These are phyloP conservation scores for Talaromyces borbonicus DNA, from an alignment of 495 filamentous ascomycete species.

Conservation along the genomic window DNA sequence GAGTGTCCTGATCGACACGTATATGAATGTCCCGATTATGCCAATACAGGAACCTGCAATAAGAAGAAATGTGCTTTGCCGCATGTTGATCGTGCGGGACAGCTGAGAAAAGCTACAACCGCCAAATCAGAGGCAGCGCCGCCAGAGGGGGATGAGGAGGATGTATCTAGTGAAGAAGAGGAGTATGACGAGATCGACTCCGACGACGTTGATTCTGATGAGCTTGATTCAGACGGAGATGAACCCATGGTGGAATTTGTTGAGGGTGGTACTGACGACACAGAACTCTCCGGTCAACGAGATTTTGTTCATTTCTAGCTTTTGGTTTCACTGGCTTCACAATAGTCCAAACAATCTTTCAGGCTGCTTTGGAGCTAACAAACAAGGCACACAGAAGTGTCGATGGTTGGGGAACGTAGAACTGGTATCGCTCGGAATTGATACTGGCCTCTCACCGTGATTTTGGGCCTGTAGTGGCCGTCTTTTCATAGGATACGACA, in stretches of 20 bases:
- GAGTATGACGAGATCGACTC: constrained; percentile 63
- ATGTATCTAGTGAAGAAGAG: constrained; percentile 79
- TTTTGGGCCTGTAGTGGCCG: no score
- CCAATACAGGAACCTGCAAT: constrained; percentile 78
- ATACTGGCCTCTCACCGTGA: no score
- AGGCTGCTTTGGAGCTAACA: background rate
- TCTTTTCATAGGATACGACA: no score
- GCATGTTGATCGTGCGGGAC: constrained; percentile 78
- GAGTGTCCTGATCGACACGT: constrained; percentile 76
- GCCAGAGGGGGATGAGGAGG: constrained; percentile 47
- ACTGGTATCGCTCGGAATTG: no score
- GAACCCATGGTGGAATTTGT: constrained; percentile 25
- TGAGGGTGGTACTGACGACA: constrained; percentile 33
- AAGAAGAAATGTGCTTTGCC: constrained; percentile 74
- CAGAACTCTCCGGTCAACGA: constrained; percentile 52
- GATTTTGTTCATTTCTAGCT: constrained; percentile 58
- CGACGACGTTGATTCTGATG: constrained; percentile 85
- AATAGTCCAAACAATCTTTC: no score
- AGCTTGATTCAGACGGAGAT: constrained; percentile 56
- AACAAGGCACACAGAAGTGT: no score
- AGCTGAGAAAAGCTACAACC: constrained; percentile 49
- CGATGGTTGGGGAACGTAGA: no score
- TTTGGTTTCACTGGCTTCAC: no score
- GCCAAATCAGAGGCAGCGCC: constrained; percentile 18
- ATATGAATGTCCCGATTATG: constrained; percentile 88